Conservation (phyloP, 352 stramenopile genomes). For the Globisporangium spiculum region DNA sequence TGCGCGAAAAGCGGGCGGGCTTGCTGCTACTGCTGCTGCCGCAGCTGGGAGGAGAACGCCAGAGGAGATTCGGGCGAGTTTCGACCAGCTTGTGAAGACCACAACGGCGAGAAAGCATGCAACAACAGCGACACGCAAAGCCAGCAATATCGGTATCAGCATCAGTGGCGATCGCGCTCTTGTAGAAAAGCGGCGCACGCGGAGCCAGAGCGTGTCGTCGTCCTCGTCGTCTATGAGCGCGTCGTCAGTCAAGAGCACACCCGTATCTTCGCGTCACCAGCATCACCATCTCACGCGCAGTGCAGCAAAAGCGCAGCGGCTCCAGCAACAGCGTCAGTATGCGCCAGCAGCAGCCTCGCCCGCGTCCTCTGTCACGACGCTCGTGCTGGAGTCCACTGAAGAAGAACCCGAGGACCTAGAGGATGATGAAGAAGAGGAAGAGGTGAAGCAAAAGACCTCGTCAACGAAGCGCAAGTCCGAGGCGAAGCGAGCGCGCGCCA, state of each 20-base stretch:
- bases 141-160: neutral
- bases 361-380: neutral
- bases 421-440: neutral
- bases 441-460: constrained; percentile 10
- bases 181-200: neutral
- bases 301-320: neutral
- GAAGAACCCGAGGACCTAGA: constrained; percentile 12
- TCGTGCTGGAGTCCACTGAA: constrained; percentile 4
- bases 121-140: neutral
- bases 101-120: neutral
- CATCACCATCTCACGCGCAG: constrained; percentile 3
- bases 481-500: neutral
- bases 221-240: neutral
- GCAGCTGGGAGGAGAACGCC: constrained; percentile 6
- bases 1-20: neutral
- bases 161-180: neutral
- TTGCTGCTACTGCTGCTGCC: neutral
- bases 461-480: constrained; percentile 9
- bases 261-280: neutral
- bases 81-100: constrained; percentile 14
- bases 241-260: neutral
- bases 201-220: neutral
- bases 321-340: neutral
- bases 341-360: neutral
- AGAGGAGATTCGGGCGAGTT: constrained; percentile 15